A percentile compares a stretch with the other conserved stretches of the same genome.
phyloP scores from a whole-genome alignment of 306 rosid genomes.

The Cicer chorassanicum region DNA sequence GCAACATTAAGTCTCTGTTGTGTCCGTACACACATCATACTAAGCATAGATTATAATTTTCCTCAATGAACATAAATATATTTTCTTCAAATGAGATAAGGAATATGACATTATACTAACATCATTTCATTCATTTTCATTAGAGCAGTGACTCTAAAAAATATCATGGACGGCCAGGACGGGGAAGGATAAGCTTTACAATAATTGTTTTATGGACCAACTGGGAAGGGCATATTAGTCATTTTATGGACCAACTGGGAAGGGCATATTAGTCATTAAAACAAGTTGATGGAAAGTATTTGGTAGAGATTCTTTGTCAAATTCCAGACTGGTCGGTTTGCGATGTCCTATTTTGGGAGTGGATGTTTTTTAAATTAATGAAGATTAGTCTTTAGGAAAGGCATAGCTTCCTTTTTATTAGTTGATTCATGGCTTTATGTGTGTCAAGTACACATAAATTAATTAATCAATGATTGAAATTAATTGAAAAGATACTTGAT shows the following conservation, averaged over 20 bases:
- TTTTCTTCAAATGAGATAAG: neutral
- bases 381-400: constrained; percentile 53
- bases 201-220: constrained; percentile 45
- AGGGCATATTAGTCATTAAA: constrained; percentile 56
- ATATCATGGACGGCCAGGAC: constrained; percentile 37
- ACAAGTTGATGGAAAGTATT: constrained; percentile 41
- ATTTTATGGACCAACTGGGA: constrained; percentile 38
- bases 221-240: constrained; percentile 55
- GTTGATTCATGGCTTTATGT: constrained; percentile 41
- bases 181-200: constrained; percentile 44
- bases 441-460: neutral
- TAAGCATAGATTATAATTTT: neutral
- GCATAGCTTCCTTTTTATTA: constrained; percentile 46
- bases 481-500: too few relatives aligned
- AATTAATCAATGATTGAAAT: neutral
- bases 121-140: constrained; percentile 29
- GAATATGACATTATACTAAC: neutral
- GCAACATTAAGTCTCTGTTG: too few relatives aligned
- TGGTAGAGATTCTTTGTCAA: constrained; percentile 63
- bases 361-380: constrained; percentile 44
- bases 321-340: constrained; percentile 61
- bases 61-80: neutral
- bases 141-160: constrained; percentile 5
- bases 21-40: neutral
- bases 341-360: constrained; percentile 45